Base-by-base conservation (phyloP, 495 filamentous ascomycete species). In the Saxispiralis lemnorum region DNA sequence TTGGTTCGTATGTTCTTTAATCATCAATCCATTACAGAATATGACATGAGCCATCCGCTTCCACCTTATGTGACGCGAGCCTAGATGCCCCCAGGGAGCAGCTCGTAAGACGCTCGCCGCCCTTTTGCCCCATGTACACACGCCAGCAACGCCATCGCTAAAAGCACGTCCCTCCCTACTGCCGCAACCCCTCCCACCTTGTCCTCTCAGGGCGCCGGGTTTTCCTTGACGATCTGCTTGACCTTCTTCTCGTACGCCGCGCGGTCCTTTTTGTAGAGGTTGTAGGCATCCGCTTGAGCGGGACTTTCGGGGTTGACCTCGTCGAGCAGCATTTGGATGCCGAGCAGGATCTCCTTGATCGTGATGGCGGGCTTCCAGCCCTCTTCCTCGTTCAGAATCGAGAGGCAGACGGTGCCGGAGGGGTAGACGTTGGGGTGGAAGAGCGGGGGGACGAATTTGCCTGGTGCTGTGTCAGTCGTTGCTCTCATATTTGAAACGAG, bases 401-500 rank as follows among this genome's bases (percentile, higher is more conserved):
- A 93, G 11, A 99, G 73, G 59, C 89, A 99, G 41, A 99, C 92
- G 15, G 89, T 96, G 44, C 89, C 92, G 1, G 88, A 95, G 1
- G 89, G 89, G 59, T 99, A 99, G 54, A 99, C 92, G 56, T 99
- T 99, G 0, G 89, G 89, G 58, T 99, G 89, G 68, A 96, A 99
- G 12, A 99, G 79, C 2, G 89, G 86, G 6, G 89, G 89, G 1
- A 77, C 71, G 54, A 99, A 99, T 74, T 94, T 94, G 77, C 88
- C 88, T 96, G 54, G 14, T 2, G 12, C 19, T 5, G 24, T 28
- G 24, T 28, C 9, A 28, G 24, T 28, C n/a, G n/a, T n/a, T n/a
- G n/a, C n/a, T n/a, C n/a, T n/a, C n/a, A n/a, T n/a, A n/a, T n/a
- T n/a, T n/a, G n/a, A n/a, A n/a, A n/a, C n/a, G n/a, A n/a, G n/a